Conservation (phyloP, 352 stramenopile genomes). For the Pythium chondricola region DNA sequence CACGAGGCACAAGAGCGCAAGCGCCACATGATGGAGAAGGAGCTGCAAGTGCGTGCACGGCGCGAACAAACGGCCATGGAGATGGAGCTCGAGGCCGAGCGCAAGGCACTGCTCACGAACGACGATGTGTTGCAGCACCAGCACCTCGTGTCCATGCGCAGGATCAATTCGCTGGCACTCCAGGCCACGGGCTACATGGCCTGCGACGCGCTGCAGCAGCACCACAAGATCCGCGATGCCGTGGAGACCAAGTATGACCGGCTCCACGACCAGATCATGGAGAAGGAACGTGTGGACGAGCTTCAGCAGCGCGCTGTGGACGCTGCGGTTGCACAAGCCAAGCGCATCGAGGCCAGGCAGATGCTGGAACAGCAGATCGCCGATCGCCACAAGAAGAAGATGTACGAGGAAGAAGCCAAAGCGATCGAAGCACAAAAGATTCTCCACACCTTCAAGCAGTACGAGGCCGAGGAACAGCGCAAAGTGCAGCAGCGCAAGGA, state of each 20-base stretch:
- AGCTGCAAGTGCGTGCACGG: conserved; percentile 50
- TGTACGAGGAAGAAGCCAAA: conserved; percentile 75
- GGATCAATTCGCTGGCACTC: conserved; percentile 60
- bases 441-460: conserved; percentile 75
- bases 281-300: conserved; percentile 51
- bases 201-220: conserved; percentile 48
- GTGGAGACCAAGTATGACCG: conserved; percentile 53
- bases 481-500: conserved; percentile 49
- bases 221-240: conserved; percentile 34
- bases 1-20: conserved; percentile 66
- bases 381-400: conserved; percentile 54
- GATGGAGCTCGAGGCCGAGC: conserved; percentile 61
- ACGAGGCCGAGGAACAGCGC: conserved; percentile 55
- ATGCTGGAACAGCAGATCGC: conserved; percentile 72
- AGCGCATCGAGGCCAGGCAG: conserved; percentile 50
- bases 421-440: conserved; percentile 75
- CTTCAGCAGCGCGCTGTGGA: conserved; percentile 41
- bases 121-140: conserved; percentile 56
- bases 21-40: conserved; percentile 71
- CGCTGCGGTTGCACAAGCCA: conserved; percentile 30
- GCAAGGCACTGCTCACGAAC: conserved; percentile 52
- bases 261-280: conserved; percentile 73
- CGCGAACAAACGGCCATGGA: conserved; percentile 69
- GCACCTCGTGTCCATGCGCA: conserved; percentile 55
- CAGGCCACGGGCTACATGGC: conserved; percentile 55